Conservation (phyloP, 1,284 basidiomycete genomes). For the Retiboletus flavoniger region DNA sequence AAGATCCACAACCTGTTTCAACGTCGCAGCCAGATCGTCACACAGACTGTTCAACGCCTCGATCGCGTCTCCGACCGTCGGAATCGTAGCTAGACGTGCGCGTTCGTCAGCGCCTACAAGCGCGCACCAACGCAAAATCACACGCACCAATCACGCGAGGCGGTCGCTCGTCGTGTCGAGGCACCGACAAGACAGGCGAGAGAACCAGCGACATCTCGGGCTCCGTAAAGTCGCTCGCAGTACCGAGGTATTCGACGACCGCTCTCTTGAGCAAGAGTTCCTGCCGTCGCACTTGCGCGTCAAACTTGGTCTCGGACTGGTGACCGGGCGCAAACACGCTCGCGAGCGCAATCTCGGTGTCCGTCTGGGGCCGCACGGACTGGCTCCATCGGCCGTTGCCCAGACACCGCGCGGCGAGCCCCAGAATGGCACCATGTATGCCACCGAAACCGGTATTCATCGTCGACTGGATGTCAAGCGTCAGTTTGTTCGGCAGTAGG, state of each 20-base stretch:
- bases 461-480: slow-evolving; percentile 42
- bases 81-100: slow-evolving; percentile 54
- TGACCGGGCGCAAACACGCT: slow-evolving; percentile 54
- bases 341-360: slow-evolving; percentile 63
- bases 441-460: slow-evolving; percentile 76
- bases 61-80: slow-evolving; percentile 75
- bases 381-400: slow-evolving; percentile 60
- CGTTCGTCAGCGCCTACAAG: no score
- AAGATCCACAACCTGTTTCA: slow-evolving; percentile 69
- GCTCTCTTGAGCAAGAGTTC: slow-evolving; percentile 58
- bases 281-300: slow-evolving; percentile 49
- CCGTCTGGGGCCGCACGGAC: slow-evolving; percentile 64
- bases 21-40: slow-evolving; percentile 54
- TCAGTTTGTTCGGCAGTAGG: no score
- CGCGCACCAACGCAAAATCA: no score
- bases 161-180: slow-evolving; percentile 46
- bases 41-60: slow-evolving; percentile 66
- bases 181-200: slow-evolving; percentile 55
- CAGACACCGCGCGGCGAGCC: slow-evolving; percentile 76
- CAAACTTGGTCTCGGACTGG: slow-evolving; percentile 56
- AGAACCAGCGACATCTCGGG: slow-evolving; percentile 65
- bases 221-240: slow-evolving; percentile 71
- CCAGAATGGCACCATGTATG: slow-evolving; percentile 79
- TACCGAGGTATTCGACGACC: slow-evolving; percentile 64
- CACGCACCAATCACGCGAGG: slow-evolving; percentile 41